Evolutionary conservation across 768 basidiomycete species (phyloP).

Genomic region (Fomitopsis serialis): DNA sequence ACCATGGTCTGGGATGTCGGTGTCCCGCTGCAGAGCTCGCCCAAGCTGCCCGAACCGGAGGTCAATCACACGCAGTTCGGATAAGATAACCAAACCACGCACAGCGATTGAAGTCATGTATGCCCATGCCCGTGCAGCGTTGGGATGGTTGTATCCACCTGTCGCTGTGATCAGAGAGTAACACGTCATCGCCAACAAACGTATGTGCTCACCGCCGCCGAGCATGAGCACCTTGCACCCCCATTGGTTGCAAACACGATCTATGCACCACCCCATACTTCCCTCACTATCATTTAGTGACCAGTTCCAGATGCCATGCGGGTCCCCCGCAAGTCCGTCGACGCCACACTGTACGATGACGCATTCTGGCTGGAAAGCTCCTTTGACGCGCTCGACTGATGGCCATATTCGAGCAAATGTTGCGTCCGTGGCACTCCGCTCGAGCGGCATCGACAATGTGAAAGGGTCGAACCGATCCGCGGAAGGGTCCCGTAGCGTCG

Average conservation of each 20-base stretch:
- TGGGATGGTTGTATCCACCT: conserved; percentile 83
- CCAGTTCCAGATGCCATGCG: conserved; percentile 72
- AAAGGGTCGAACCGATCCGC: conserved; percentile 45
- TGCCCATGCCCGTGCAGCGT: conserved; percentile 85
- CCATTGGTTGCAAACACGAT: conserved; percentile 49
- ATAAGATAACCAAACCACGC: conserved; percentile 40
- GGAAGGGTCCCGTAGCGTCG: conserved; percentile 36
- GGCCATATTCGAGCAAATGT: conserved; percentile 67
- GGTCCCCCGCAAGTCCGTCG: conserved; percentile 84
- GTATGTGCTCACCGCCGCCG: conserved; percentile 54
- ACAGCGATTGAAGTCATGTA: conserved; percentile 75
- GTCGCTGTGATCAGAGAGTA: background rate
- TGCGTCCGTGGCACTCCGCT: conserved; percentile 56
- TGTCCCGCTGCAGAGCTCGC: conserved; percentile 48
- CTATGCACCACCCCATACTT: conserved; percentile 68
- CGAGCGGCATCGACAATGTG: conserved; percentile 78
- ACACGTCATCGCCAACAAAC: background rate
- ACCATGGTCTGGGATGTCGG: conserved; percentile 70
- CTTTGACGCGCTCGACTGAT: conserved; percentile 52
- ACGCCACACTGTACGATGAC: conserved; percentile 83
- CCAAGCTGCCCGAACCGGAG: conserved; percentile 37
- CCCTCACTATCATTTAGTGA: conserved; percentile 42
- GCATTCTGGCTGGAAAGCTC: conserved; percentile 69
- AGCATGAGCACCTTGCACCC: conserved; percentile 60
- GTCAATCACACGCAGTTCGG: conserved; percentile 47